A percentile compares a stretch with the other conserved stretches of the same genome.
Evolutionary conservation across 129 eudicot genomes (phyloP).

Genomic region (Solidago caesia): DNA sequence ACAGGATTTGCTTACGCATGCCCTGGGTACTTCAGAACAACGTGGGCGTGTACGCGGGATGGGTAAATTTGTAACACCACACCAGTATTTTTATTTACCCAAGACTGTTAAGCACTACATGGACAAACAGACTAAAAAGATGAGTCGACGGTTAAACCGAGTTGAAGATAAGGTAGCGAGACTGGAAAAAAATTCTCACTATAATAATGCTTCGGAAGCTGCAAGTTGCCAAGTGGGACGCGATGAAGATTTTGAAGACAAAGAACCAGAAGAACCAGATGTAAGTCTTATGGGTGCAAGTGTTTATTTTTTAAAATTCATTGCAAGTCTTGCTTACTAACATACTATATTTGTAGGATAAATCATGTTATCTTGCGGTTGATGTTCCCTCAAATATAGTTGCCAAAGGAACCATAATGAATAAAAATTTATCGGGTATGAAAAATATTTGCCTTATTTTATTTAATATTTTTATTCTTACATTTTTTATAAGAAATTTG

Average conservation of each 20-base stretch:
- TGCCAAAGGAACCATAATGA: not conserved
- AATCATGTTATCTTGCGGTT: no score
- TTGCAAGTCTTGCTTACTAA: not conserved
- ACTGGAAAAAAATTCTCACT: not conserved
- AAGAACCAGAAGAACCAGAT: not conserved
- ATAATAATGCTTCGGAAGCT: not conserved
- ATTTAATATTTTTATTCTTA: not conserved
- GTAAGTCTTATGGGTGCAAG: not conserved
- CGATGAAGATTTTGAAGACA: not conserved
- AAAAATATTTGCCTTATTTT: not conserved
- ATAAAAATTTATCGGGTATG: not conserved
- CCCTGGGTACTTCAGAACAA: slow-evolving; percentile 3
- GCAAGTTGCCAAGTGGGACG: not conserved
- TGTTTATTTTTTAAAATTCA: not conserved
- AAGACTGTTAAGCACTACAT: not conserved
- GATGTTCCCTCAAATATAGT: no score
- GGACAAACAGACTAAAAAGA: not conserved
- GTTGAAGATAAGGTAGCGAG: not conserved
- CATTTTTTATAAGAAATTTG: slow-evolving; percentile 2
- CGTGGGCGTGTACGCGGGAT: slow-evolving; percentile 14
- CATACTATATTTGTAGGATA: no score
- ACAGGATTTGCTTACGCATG: not conserved
- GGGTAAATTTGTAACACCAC: not conserved
- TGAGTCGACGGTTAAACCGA: not conserved
- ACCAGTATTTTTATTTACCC: not conserved